A percentile compares a stretch with the other conserved stretches of the same genome.
These are phyloP conservation scores for Apiotrichum veenhuisii DNA, from an alignment of 1,284 basidiomycete species.

Conservation along the genomic window DNA sequence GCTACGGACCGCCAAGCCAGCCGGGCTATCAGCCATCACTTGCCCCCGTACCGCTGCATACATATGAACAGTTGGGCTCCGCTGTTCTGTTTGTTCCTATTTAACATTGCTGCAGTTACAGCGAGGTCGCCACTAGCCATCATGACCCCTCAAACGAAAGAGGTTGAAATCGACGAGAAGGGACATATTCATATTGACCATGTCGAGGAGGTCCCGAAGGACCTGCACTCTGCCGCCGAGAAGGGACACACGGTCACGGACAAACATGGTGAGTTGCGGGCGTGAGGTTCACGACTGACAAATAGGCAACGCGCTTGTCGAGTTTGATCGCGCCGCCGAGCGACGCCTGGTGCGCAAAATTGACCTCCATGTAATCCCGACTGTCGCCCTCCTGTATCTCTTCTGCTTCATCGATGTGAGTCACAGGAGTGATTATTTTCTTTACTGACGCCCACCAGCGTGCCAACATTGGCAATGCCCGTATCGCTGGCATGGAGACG, in stretches of 20 bases:
- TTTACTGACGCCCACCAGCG: neutral
- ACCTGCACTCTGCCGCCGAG: conserved; percentile 10
- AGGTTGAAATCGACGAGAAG: neutral
- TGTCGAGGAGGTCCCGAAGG: neutral
- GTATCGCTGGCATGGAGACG: conserved; percentile 22
- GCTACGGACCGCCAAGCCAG: too few relatives aligned
- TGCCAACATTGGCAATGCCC: conserved; percentile 25
- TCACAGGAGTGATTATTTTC: neutral
- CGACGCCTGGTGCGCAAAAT: conserved; percentile 23
- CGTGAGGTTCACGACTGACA: too few relatives aligned
- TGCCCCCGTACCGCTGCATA: too few relatives aligned
- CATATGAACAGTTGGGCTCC: too few relatives aligned
- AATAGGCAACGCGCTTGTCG: conserved; percentile 11
- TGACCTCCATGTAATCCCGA: conserved; percentile 22
- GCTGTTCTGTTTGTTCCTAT: too few relatives aligned
- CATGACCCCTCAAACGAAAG: neutral
- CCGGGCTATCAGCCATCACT: too few relatives aligned
- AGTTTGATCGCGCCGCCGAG: conserved; percentile 20
- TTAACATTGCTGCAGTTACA: too few relatives aligned
- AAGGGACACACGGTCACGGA: conserved; percentile 14
- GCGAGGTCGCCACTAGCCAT: neutral
- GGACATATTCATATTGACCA: neutral
- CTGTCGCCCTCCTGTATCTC: conserved; percentile 19
- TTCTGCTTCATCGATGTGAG: conserved; percentile 19
- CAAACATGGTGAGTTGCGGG: conserved; percentile 3